phyloP scores from a whole-genome alignment of 352 stramenopile genomes.

The Globisporangium rhizosaccharum region DNA sequence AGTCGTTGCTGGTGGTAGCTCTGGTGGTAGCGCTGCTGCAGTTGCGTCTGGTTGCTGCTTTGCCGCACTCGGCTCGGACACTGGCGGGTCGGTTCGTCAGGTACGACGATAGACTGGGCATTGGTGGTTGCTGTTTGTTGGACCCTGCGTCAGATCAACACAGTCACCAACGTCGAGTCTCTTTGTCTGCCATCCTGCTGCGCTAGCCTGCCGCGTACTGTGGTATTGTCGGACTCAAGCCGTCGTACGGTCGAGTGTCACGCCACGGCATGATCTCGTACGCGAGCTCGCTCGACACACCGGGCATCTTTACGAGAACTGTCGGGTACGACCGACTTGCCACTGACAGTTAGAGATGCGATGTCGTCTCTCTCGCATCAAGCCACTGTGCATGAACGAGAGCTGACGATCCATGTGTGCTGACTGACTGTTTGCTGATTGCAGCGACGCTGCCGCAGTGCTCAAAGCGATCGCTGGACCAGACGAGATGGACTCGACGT shows the following conservation, averaged over 20 bases:
- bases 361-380: background rate
- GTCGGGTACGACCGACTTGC: constrained; percentile 35
- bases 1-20: constrained; percentile 90
- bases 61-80: constrained; percentile 95
- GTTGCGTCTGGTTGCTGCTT: constrained; percentile 91
- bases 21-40: constrained; percentile 90
- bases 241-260: constrained; percentile 95
- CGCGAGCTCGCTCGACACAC: constrained; percentile 94
- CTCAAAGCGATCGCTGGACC: constrained; percentile 76
- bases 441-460: constrained; percentile 72
- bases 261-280: constrained; percentile 96
- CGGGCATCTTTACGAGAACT: constrained; percentile 90
- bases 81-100: constrained; percentile 94
- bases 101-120: constrained; percentile 12
- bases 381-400: background rate
- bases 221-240: constrained; percentile 95
- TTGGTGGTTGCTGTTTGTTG: no score
- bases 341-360: no score
- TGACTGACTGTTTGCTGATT: background rate
- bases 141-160: background rate
- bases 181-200: background rate
- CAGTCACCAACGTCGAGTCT: background rate
- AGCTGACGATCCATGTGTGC: background rate
- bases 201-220: constrained; percentile 91
- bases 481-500: constrained; percentile 84